A percentile compares a stretch with the other conserved stretches of the same genome.
Evolutionary conservation across 192 early-diverging fungal species (phyloP).

Genomic region (Umbelopsis isabellina): DNA sequence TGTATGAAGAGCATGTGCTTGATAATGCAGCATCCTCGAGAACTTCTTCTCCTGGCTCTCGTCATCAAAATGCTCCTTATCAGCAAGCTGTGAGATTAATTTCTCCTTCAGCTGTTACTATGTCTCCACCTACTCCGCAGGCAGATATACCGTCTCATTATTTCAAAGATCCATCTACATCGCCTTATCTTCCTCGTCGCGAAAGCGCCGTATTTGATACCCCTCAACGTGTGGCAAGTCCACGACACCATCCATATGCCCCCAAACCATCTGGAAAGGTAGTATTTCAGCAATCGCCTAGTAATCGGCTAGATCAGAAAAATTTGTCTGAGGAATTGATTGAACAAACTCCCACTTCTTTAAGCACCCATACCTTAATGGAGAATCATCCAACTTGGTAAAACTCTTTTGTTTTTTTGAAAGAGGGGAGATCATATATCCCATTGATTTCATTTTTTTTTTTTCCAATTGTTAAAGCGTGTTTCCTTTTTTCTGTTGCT

Average conservation of each 20-base stretch:
- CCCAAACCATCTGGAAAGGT: slow-evolving; percentile 21
- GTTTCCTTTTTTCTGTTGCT: not conserved
- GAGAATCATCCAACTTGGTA: not conserved
- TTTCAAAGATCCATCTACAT: slow-evolving; percentile 11
- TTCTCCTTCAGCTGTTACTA: slow-evolving; percentile 11
- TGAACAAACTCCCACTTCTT: slow-evolving; percentile 15
- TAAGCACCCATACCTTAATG: slow-evolving; percentile 6
- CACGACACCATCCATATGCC: slow-evolving; percentile 28
- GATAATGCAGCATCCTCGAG: slow-evolving; percentile 4
- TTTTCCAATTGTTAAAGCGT: not conserved
- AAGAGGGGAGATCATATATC: not conserved
- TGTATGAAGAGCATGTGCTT: slow-evolving; percentile 1
- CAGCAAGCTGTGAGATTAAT: slow-evolving; percentile 15
- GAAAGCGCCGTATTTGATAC: slow-evolving; percentile 19
- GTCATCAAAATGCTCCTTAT: slow-evolving; percentile 6
- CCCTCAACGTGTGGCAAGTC: slow-evolving; percentile 19
- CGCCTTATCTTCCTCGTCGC: slow-evolving; percentile 11
- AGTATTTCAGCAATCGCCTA: slow-evolving; percentile 1
- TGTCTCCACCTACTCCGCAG: slow-evolving; percentile 8
- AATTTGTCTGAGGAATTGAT: slow-evolving; percentile 12
- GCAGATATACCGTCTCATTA: slow-evolving; percentile 17
- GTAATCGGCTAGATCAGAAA: slow-evolving; percentile 15
- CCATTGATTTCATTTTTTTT: not conserved
- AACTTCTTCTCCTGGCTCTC: slow-evolving; percentile 12
- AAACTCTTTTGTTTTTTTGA: not conserved